Conservation (phyloP, 2,329 filamentous ascomycete species). For the Sordariomycetes sp. region DNA sequence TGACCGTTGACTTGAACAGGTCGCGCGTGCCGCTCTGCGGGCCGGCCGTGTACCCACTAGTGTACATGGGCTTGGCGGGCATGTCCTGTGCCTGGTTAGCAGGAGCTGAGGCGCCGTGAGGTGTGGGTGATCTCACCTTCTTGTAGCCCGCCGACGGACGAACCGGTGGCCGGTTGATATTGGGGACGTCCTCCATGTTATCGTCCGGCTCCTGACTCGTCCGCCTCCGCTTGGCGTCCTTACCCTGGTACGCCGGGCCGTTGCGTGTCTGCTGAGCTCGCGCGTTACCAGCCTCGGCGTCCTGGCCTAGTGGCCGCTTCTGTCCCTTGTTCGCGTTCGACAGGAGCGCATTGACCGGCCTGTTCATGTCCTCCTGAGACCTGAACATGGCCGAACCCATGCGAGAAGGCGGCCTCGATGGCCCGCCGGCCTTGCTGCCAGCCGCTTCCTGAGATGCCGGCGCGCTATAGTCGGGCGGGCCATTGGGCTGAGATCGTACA, state of each 20-base stretch:
- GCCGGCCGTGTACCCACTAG: conserved; percentile 44
- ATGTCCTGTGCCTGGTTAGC: conserved; percentile 35
- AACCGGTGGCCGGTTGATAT: conserved; percentile 72
- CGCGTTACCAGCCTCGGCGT: conserved; percentile 44
- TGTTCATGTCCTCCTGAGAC: conserved; percentile 45
- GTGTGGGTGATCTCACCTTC: conserved; percentile 42
- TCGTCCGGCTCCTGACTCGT: conserved; percentile 64
- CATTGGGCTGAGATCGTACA: conserved; percentile 41
- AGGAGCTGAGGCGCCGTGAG: conserved; percentile 11
- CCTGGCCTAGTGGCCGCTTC: conserved; percentile 64
- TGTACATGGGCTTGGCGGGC: conserved; percentile 42
- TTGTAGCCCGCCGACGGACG: conserved; percentile 61
- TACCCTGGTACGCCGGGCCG: conserved; percentile 50
- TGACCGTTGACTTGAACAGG: conserved; percentile 56
- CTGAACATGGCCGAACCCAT: conserved; percentile 43
- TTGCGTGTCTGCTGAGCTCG: conserved; percentile 36
- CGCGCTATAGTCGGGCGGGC: conserved; percentile 32
- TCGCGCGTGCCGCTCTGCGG: conserved; percentile 42
- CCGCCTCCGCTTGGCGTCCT: conserved; percentile 70
- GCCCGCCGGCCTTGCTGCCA: conserved; percentile 16
- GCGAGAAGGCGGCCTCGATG: conserved; percentile 41
- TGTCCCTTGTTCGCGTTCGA: conserved; percentile 52
- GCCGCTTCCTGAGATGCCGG: conserved; percentile 17
- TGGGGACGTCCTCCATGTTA: conserved; percentile 45
- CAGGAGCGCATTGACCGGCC: conserved; percentile 48